Percentiles rank a stretch among this genome's conserved stretches.
phyloP scores from a whole-genome alignment of 441 rosid genomes.

The Euphorbia celastroides region DNA sequence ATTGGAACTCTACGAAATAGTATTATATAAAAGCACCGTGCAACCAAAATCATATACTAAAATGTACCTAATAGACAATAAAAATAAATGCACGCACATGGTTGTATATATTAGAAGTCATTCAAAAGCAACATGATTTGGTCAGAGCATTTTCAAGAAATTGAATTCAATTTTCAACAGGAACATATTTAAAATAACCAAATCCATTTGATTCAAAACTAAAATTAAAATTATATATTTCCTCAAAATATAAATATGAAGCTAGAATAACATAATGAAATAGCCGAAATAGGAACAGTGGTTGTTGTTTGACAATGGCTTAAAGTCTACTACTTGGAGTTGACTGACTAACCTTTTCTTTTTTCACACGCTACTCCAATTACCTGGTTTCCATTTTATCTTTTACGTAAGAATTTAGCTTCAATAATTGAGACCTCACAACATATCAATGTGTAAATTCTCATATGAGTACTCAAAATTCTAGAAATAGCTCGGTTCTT shows the following conservation, averaged over 20 bases:
- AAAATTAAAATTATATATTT: not conserved
- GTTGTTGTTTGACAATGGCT: not conserved
- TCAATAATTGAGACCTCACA: no score
- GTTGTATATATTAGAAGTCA: not conserved
- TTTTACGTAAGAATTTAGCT: no score
- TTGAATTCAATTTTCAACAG: slow-evolving; percentile 4
- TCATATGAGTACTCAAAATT: no score
- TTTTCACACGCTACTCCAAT: not conserved
- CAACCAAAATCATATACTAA: not conserved
- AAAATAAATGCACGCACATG: not conserved
- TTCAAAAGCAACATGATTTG: not conserved
- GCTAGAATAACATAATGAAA: no score
- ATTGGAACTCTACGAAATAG: no score
- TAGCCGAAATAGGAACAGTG: slow-evolving; percentile 6
- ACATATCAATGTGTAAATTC: no score
- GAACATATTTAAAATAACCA: slow-evolving; percentile 1
- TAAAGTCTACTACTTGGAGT: not conserved
- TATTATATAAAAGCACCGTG: no score
- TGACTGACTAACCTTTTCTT: not conserved
- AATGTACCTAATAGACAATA: no score
- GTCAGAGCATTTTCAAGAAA: slow-evolving; percentile 10
- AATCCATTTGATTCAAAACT: not conserved
- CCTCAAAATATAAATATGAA: no score
- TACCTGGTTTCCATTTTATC: no score
- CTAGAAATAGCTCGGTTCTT: no score